Evolutionary conservation across 2,329 filamentous ascomycete genomes (phyloP).

Genomic region (Venturia aucupariae): DNA sequence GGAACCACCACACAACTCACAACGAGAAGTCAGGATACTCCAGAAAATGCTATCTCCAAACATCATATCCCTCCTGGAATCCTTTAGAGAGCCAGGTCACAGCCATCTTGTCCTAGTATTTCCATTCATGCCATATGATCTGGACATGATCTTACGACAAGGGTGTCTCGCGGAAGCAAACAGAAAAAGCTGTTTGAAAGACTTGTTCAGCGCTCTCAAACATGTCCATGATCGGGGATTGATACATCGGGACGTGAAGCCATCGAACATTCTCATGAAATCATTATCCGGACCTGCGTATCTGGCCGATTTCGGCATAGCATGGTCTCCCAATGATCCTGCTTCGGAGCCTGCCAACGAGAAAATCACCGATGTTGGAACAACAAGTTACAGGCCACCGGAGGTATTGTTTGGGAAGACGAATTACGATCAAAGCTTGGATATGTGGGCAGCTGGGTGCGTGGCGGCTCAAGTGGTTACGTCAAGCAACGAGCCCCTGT

Average conservation of each 20-base stretch:
- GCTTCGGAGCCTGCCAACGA: slow-evolving; percentile 52
- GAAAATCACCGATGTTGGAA: slow-evolving; percentile 91
- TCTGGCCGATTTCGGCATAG: slow-evolving; percentile 85
- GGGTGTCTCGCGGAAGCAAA: slow-evolving; percentile 26
- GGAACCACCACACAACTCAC: slow-evolving; percentile 72
- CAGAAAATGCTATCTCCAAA: slow-evolving; percentile 45
- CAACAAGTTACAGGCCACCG: slow-evolving; percentile 80
- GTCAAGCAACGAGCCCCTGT: slow-evolving; percentile 52
- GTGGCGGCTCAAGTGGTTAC: slow-evolving; percentile 69
- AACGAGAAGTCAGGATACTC: slow-evolving; percentile 70
- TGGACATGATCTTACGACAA: slow-evolving; percentile 56
- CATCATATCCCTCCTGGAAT: slow-evolving; percentile 61
- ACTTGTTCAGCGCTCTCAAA: slow-evolving; percentile 61
- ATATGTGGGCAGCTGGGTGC: slow-evolving; percentile 83
- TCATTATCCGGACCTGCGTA: slow-evolving; percentile 61
- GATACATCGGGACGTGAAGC: slow-evolving; percentile 90
- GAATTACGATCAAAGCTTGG: slow-evolving; percentile 61
- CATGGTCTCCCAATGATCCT: slow-evolving; percentile 58
- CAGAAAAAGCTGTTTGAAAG: slow-evolving; percentile 43
- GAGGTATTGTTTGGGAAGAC: slow-evolving; percentile 82
- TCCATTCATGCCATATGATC: slow-evolving; percentile 68
- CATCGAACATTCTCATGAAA: slow-evolving; percentile 72
- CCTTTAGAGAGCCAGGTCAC: slow-evolving; percentile 55
- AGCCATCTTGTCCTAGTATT: slow-evolving; percentile 72
- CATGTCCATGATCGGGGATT: slow-evolving; percentile 67